Evolutionary conservation across 768 basidiomycete species (phyloP).

Genomic region (Cubamyces lactineus): DNA sequence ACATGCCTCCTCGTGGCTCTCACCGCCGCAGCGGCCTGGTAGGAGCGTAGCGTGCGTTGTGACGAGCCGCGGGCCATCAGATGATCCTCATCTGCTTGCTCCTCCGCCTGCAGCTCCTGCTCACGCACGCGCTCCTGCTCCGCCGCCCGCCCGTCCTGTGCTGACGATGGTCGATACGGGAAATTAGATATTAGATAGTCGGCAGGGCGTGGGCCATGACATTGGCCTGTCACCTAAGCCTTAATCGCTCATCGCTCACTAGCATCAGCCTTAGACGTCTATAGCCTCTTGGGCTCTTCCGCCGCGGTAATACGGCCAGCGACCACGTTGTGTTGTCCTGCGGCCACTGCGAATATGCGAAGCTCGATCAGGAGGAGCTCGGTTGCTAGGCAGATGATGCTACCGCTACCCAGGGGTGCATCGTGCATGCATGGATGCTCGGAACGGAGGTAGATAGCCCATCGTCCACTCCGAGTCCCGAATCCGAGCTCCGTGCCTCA

Average conservation of each 20-base stretch:
- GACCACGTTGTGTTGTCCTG: no score
- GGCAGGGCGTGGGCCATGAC: no score
- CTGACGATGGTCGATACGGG: slow-evolving; percentile 21
- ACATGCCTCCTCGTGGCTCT: slow-evolving; percentile 7
- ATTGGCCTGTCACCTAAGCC: neutral
- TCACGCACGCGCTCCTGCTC: no score
- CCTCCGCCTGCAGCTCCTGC: no score
- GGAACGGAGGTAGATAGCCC: slow-evolving; percentile 14
- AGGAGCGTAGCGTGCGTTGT: neutral
- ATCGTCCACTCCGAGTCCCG: slow-evolving; percentile 11
- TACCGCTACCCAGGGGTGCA: neutral
- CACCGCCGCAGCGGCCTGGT: neutral
- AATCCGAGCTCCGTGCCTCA: slow-evolving; percentile 1
- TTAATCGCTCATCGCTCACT: neutral
- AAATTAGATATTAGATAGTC: slow-evolving; percentile 18
- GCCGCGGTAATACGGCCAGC: no score
- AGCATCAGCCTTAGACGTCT: neutral
- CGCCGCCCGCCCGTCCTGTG: no score
- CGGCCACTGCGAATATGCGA: neutral
- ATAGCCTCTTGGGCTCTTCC: no score
- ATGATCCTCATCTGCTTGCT: slow-evolving; percentile 3
- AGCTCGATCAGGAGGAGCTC: neutral
- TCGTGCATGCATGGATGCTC: neutral
- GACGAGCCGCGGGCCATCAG: slow-evolving; percentile 13
- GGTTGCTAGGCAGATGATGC: slow-evolving; percentile 22